Base-by-base conservation (phyloP, 2,329 filamentous ascomycete genomes). In the Epichloe gansuensis region DNA sequence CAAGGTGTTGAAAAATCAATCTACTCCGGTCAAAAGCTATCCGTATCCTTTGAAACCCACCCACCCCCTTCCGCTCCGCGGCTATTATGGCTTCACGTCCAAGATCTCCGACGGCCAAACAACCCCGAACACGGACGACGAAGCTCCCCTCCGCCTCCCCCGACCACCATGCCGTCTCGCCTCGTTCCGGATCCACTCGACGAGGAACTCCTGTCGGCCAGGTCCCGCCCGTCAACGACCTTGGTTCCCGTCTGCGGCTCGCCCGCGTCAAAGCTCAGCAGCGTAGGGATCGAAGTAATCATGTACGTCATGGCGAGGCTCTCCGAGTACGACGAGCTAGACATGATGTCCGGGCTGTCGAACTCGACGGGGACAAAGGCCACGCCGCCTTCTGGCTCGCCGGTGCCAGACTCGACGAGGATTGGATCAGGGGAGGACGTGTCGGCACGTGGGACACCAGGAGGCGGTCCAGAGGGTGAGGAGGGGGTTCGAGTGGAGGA, bases 391-490 rank as follows among this genome's bases (percentile, higher is more conserved):
- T 80, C 73, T 0, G 65, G 67, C 64, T 81, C 76, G 53, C 78
- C 78, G 3, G 76, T 69, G 48, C 76, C 75, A 3, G 69, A 68
- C 58, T 72, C 69, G 46, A 83, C 63, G 35, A 82, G 69, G 70
- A 67, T 12, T 62, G 62, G 5, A 82, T 50, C 11, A 80, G 63
- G 79, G 79, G 4, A 67, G 66, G 25, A 82, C 70, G 35, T 65
- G 62, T 46, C 69, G 71, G 63, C 80, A 82, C 15, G 77, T 75
- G 4, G 72, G 65, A 62, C 80, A 82, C 68, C 74, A 82, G 7
- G 76, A 76, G 0, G 79, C 72, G 0, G 78, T 80, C 80, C 79
- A 83, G 42, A 82, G 67, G 1, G 78, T 81, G 52, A 83, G 61
- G n/a, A 82, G 73, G 2, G 80, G 79, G 3, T 66, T 73, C 74